Evolutionary conservation across 441 rosid genomes (phyloP), one percentile per base, ranked within the genome.

Genomic region (Rhodomyrtus psidioides): DNA sequence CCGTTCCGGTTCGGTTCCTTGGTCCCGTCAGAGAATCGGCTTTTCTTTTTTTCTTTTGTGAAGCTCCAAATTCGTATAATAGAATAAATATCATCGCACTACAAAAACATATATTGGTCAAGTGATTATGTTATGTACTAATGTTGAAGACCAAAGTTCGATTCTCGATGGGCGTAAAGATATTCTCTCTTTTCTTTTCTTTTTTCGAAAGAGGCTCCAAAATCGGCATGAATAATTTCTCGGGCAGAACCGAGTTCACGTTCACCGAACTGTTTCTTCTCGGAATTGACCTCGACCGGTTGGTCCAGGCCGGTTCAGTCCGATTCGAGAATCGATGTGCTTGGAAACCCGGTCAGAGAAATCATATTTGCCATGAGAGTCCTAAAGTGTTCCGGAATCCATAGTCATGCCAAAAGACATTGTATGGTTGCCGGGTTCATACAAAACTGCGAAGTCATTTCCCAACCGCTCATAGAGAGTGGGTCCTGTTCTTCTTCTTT

Each of bases 281-380:
- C 3, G 2, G 2, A 9, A 34, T 65, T 1, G 5, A 1, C 6
- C n/a, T 55, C n/a, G 23, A 23, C 4, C 3, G 3, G 4, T 19
- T 19, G 56, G 24, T 7, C 56, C 0, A 55, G 10, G 24, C 10
- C 2, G 0, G 56, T 55, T 55, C 2, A 9, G 10, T 19, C 24
- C 4, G 4, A 55, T 19, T 55, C 24, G 1, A 9, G 34, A 34
- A 34, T 19, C 24, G 56, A 17, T 54, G 56, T 17, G 9, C 1
- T 54, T 6, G 56, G 56, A 17, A 54, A 54, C 23, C 6, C 17
- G 55, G 9, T 19, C 6, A 19, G 56, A 54, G 24, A 54, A 7
- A 54, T 19, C 56, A 19, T 9, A 54, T 19, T 54, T 7, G 24
- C 28, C 70, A 15, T 7, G 4, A 1, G 75, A 30, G 44, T 30